Base-by-base conservation (phyloP, 805 yeast genomes). In the Yamadazyma philogaea region DNA sequence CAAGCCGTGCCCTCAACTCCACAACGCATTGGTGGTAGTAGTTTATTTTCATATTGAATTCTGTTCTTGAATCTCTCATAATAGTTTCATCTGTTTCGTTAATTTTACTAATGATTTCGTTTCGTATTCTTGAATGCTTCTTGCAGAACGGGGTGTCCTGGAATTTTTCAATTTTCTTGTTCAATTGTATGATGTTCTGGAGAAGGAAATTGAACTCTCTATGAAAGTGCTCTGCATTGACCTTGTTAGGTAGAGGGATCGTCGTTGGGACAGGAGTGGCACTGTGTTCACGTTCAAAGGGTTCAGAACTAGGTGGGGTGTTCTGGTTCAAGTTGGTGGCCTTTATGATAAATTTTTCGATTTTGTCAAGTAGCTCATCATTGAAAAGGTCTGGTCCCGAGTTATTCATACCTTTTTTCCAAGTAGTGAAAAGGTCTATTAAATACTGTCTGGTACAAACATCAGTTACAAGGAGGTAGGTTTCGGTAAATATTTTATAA, bases 361-460 rank as follows among this genome's bases (percentile, higher is more conserved):
- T 66, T 39, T 55, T 60, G 18, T 41, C 47, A 14, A 70, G 45
- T 1, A 60, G 50, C 0, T 53, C 55, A 7, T 38, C 47, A 7
- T 68, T 68, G 43, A 70, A 70, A 7, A 67, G 42, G 16, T 64
- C 65, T 28, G 54, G 40, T 6, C 72, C 73, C 1, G 65, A 54
- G 24, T 48, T 57, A 18, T 72, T 65, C 34, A 57, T 54, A 14
- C 64, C 70, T 12, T 48, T 50, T 32, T 57, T 45, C 75, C 75
- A 70, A 6, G 74, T 68, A 40, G 64, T 61, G 55, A 68, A 69
- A 44, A 70, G 52, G 47, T 66, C 66, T 41, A 68, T 68, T 46
- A 70, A 53, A 44, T 55, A 53, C 46, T 65, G 72, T 45, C 75
- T 53, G 14, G 72, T 66, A 15, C 59, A 54, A 1, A 65, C 62